Evolutionary conservation across 768 basidiomycete species (phyloP).

Genomic region (Sistotremastrum niveocremeum): DNA sequence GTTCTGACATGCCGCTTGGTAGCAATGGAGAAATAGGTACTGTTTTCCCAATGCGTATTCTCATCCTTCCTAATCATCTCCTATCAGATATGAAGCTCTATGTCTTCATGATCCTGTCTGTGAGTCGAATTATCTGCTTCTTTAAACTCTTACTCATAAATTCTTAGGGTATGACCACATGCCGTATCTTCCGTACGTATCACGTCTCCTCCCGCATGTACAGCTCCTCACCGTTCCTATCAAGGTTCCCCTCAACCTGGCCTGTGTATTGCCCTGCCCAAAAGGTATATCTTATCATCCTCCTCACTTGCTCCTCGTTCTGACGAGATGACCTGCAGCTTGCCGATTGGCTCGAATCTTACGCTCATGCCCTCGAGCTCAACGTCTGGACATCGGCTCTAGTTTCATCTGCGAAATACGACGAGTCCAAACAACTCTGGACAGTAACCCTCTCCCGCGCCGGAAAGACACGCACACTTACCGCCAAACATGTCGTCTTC

Average conservation of each 20-base stretch:
- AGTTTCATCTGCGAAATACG: constrained; percentile 26
- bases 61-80: too few relatives aligned
- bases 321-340: too few relatives aligned
- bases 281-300: too few relatives aligned
- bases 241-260: constrained; percentile 46
- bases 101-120: constrained; percentile 58
- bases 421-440: constrained; percentile 8
- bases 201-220: not conserved
- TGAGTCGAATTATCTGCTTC: constrained; percentile 22
- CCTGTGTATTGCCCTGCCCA: constrained; percentile 43
- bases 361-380: constrained; percentile 45
- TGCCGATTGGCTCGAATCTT: constrained; percentile 56
- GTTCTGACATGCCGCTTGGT: too few relatives aligned
- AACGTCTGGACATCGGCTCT: constrained; percentile 47
- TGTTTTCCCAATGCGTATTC: too few relatives aligned
- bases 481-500: constrained; percentile 32
- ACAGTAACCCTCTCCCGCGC: too few relatives aligned
- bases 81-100: constrained; percentile 27
- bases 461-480: too few relatives aligned
- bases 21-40: constrained; percentile 49
- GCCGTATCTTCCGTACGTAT: constrained; percentile 44
- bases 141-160: not conserved
- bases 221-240: not conserved
- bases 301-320: not conserved
- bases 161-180: constrained; percentile 39